Base-by-base conservation (phyloP, 2,329 filamentous ascomycete genomes). In the Pyricularia sp. region DNA sequence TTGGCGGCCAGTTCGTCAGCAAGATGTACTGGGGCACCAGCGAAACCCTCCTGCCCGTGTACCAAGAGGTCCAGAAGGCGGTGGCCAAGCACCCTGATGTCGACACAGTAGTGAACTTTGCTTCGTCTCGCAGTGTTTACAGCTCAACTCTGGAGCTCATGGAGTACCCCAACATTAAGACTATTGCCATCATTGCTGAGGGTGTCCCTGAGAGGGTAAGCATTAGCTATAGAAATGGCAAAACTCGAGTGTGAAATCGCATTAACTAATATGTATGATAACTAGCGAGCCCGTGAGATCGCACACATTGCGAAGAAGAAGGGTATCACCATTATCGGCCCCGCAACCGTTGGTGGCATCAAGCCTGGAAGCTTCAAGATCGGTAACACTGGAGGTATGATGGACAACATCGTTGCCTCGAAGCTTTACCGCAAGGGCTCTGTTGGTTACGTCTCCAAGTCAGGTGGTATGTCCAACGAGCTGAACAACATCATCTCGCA, bases 21-120 rank as follows among this genome's bases (percentile, higher is more conserved):
- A 99, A 99, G 90, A 98, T 99, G 95, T 99, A 99, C 92, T 99
- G 95, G 95, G 95, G 95, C 78, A 99, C 95, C 79, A 97, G 93
- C 85, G 95, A 99, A 87, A 99, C 95, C 72, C 90, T 99, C 73
- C 89, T 99, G 76, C 95, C 95, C 72, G 95, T 99, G 80, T 99
- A 99, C 88, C 94, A 99, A 85, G 88, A 92, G 78, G 91, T 94
- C 66, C 85, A 88, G 75, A 97, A 97, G 87, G 95, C 95, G 76
- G 90, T 97, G 79, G 88, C 88, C 81, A 99, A 99, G 90, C 95
- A 99, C 88, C 89, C 87, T 72, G 95, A 99, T 75, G 95, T 98
- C 73, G 95, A 99, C 80, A 94, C 93, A 69, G 92, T 99, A 72
- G 95, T 99, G 86, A 99, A 99, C 90, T 99, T 99, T 79, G 95